These are phyloP conservation scores for Annulohypoxylon moriforme DNA, from an alignment of 495 filamentous ascomycete genomes.

Conservation along the genomic window DNA sequence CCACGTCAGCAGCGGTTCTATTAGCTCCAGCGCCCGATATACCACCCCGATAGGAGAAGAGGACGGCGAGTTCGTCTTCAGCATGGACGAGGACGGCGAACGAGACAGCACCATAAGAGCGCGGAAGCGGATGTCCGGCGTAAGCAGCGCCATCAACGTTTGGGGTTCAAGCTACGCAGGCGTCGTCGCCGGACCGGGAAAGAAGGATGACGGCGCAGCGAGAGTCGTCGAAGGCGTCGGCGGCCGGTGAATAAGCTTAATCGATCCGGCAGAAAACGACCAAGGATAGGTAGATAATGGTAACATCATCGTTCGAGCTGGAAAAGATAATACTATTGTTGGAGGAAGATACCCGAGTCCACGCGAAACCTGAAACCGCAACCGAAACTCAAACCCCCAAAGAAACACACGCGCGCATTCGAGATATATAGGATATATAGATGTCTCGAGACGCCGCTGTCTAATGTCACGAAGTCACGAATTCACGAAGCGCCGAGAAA, in stretches of 20 bases:
- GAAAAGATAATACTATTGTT: constrained; percentile 7
- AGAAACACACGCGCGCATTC: constrained; percentile 2
- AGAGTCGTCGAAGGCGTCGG: constrained; percentile 46
- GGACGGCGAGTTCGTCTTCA: constrained; percentile 79
- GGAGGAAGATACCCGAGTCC: background rate
- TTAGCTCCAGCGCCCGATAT: constrained; percentile 63
- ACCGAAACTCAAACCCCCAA: background rate
- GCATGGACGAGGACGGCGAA: constrained; percentile 81
- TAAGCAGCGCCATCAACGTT: constrained; percentile 47
- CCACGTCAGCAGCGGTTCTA: constrained; percentile 64
- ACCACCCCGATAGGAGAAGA: constrained; percentile 81
- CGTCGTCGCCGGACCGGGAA: constrained; percentile 47
- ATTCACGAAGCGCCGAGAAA: constrained; percentile 41
- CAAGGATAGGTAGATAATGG: constrained; percentile 24
- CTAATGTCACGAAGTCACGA: constrained; percentile 34
- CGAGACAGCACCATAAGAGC: constrained; percentile 56
- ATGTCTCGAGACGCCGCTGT: constrained; percentile 9
- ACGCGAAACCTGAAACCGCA: background rate
- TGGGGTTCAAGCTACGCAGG: constrained; percentile 55
- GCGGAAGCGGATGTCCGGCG: constrained; percentile 56
- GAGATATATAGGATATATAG: constrained; percentile 23
- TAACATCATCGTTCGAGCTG: constrained; percentile 13
- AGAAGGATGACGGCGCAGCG: constrained; percentile 45
- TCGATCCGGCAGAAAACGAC: background rate
- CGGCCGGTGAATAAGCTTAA: constrained; percentile 38